Base-by-base conservation (phyloP, 2,329 filamentous ascomycete genomes). In the Alternaria ethzedia region DNA sequence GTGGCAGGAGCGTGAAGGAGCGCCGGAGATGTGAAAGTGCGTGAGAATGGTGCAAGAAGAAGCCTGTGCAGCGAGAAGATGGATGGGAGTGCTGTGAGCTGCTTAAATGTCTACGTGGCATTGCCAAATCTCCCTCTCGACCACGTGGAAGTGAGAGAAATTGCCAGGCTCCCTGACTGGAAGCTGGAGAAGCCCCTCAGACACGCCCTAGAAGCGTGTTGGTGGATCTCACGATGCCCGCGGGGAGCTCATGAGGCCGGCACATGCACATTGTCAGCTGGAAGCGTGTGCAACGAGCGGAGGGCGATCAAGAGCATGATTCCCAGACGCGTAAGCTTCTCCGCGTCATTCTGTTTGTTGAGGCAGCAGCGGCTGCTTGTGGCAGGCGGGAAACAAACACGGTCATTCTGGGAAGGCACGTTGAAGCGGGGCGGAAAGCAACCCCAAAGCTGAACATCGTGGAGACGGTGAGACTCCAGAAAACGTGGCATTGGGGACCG, bases 371-470 rank as follows among this genome's bases (percentile, higher is more conserved):
- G 32, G 12, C 26, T 25, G 20, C 6, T 26, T 54, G 36, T 36
- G 56, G 46, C 46, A 58, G n/a, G 13, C 6, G 44, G 6, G 41
- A 15, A 20, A 20, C 47, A 26, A 54, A 15, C 23, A 8, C 8
- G 21, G 36, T 46, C 57, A 36, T 41, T 25, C 20, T 32, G 8
- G 36, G 59, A 52, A 61, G 54, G 52, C 52, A 61, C 59, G 20
- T 3, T 46, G 45, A n/a, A 36, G 52, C 9, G 20, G 25, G 36
- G n/a, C 25, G 9, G 32, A 20, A 17, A 26, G 13, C 54, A 41
- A 17, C 13, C 7, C 13, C 36, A 32, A 50, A 43, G 26, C 41
- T 12, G 44, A 36, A 13, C 25, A 26, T 30, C 28, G 9, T 41
- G 11, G 12, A 15, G 11, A 15, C 7, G n/a, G 15, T 3, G 5